phyloP scores from a whole-genome alignment of 495 filamentous ascomycete genomes.

The Cenococcum geophilum region DNA sequence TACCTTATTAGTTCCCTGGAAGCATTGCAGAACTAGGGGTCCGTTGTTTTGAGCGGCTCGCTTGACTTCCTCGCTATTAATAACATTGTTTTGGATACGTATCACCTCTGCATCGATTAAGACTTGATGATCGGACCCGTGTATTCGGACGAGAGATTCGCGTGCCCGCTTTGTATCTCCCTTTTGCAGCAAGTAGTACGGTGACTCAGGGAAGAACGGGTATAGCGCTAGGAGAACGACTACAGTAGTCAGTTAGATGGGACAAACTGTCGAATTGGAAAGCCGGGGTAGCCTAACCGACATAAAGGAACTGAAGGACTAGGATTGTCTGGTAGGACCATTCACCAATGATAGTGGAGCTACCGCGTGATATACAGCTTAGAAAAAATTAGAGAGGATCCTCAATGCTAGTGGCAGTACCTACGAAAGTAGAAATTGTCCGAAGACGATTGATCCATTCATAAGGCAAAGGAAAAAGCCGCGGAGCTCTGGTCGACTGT shows the following conservation, averaged over 20 bases:
- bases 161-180: not conserved
- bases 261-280: not conserved
- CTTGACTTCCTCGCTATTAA: not conserved
- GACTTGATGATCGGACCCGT: not conserved
- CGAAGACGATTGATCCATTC: constrained; percentile 2
- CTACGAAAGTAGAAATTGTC: not conserved
- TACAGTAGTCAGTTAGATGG: not conserved
- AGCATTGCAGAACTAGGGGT: not conserved
- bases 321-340: constrained; percentile 2
- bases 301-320: constrained; percentile 1
- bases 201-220: constrained; percentile 1
- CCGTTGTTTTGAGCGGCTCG: not conserved
- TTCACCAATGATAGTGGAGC: not conserved
- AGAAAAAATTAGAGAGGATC: not conserved
- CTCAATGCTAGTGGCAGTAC: not conserved
- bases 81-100: not conserved
- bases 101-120: not conserved
- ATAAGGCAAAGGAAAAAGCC: constrained; percentile 4
- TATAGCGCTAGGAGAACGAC: not conserved
- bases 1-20: not conserved
- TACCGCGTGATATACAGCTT: not conserved
- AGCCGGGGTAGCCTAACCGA: not conserved
- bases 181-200: not conserved
- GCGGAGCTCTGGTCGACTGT: not conserved
- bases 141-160: not conserved